These are phyloP conservation scores for Diplodia scrobiculata DNA, from an alignment of 2,329 filamentous ascomycete genomes.

Conservation along the genomic window DNA sequence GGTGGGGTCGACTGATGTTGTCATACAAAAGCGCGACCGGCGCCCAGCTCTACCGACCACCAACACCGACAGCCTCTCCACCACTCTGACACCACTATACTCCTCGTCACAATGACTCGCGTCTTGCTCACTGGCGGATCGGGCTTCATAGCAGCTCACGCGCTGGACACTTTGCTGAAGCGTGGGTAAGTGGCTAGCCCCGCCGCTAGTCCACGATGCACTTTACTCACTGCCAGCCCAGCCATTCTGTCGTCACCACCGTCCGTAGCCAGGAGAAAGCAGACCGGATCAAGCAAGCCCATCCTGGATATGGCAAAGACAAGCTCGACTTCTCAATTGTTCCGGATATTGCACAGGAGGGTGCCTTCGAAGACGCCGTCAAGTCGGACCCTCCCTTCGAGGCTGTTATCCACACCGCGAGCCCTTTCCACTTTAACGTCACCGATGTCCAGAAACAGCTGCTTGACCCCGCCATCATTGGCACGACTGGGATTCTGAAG, in stretches of 20 bases:
- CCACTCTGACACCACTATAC: neutral
- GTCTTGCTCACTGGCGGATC: constrained; percentile 56
- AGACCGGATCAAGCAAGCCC: constrained; percentile 59
- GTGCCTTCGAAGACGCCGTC: constrained; percentile 66
- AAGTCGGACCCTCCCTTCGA: constrained; percentile 67
- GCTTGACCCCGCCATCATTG: constrained; percentile 64
- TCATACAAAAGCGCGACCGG: constrained; percentile 18
- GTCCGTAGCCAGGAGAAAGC: constrained; percentile 65
- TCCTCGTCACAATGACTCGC: constrained; percentile 39
- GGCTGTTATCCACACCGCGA: constrained; percentile 57
- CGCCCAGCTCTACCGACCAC: neutral
- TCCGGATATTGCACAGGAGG: constrained; percentile 68
- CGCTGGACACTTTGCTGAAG: constrained; percentile 61
- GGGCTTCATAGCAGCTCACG: constrained; percentile 67
- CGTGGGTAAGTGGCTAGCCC: constrained; percentile 47
- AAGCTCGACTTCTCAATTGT: constrained; percentile 68
- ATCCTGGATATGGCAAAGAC: constrained; percentile 55
- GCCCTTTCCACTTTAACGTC: constrained; percentile 72
- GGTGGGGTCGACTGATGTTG: constrained; percentile 17
- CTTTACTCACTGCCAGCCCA: constrained; percentile 33
- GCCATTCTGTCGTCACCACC: constrained; percentile 64
- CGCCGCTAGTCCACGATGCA: neutral
- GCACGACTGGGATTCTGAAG: constrained; percentile 64
- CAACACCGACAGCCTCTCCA: neutral
- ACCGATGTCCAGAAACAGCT: constrained; percentile 68